Conservation (phyloP, 1,284 basidiomycete genomes). For the Xerocomus cyaneibrunnescens region DNA sequence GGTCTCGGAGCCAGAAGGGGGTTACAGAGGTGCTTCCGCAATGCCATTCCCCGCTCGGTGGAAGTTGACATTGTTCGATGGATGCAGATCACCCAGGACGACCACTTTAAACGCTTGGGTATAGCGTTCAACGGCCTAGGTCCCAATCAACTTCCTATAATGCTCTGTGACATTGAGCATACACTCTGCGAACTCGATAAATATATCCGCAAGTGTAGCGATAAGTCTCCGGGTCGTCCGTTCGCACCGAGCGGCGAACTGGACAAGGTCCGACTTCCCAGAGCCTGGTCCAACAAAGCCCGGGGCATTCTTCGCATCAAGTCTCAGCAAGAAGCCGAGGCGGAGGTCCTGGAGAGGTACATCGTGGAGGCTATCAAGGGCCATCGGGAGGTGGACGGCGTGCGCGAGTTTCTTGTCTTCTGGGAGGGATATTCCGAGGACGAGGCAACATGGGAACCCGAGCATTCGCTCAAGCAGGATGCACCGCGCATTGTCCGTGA, state of each 20-base stretch:
- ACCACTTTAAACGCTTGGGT: constrained; percentile 53
- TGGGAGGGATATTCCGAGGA: constrained; percentile 60
- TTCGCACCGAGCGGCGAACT: constrained; percentile 37
- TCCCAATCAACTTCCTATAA: constrained; percentile 44
- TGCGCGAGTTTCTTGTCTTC: constrained; percentile 49
- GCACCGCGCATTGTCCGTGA: constrained; percentile 33
- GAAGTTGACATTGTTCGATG: constrained; percentile 57
- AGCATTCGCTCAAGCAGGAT: constrained; percentile 45
- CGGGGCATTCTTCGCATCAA: constrained; percentile 41
- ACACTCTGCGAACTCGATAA: constrained; percentile 68
- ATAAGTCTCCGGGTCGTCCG: constrained; percentile 12
- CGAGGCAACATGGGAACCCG: constrained; percentile 66
- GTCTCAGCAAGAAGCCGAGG: constrained; percentile 34
- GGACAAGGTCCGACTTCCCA: constrained; percentile 41
- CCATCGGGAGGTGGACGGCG: constrained; percentile 36
- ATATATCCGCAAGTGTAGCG: constrained; percentile 48
- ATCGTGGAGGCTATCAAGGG: constrained; percentile 30
- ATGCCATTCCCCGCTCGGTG: constrained; percentile 32
- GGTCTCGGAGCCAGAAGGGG: constrained; percentile 59
- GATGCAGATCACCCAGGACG: constrained; percentile 50
- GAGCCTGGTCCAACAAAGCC: constrained; percentile 49
- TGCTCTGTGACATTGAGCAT: constrained; percentile 65
- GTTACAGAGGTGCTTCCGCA: constrained; percentile 41
- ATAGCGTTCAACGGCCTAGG: constrained; percentile 50
- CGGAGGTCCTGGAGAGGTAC: constrained; percentile 44